These are phyloP conservation scores for Fomitopsis palustris DNA, from an alignment of 1,284 basidiomycete species.

Conservation along the genomic window DNA sequence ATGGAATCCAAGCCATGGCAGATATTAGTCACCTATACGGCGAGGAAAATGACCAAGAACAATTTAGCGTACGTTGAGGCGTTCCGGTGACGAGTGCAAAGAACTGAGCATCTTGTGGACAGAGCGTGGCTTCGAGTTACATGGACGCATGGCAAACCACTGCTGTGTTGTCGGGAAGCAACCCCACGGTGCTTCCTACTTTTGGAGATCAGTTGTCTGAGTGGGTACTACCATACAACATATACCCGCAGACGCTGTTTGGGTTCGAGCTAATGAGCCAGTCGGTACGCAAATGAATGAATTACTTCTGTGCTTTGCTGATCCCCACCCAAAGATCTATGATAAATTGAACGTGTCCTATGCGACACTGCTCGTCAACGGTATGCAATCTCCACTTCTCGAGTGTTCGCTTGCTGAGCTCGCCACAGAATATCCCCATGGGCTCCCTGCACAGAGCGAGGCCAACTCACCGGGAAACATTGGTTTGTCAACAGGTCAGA, in stretches of 20 bases:
- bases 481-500: neutral
- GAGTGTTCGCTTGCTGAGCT: neutral
- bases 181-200: constrained; percentile 31
- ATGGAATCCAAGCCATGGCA: constrained; percentile 66
- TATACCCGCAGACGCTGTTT: constrained; percentile 61
- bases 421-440: neutral
- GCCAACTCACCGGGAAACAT: constrained; percentile 1
- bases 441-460: constrained; percentile 15
- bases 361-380: neutral
- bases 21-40: constrained; percentile 51
- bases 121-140: constrained; percentile 14
- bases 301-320: neutral
- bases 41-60: constrained; percentile 37
- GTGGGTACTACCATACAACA: constrained; percentile 63
- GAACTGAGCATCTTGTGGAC: neutral
- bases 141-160: constrained; percentile 22
- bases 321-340: neutral
- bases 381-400: neutral
- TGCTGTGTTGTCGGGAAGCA: constrained; percentile 31
- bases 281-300: constrained; percentile 10
- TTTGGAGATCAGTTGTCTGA: constrained; percentile 41
- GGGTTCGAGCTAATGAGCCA: constrained; percentile 16
- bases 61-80: constrained; percentile 41
- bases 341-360: neutral
- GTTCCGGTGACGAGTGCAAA: neutral